Base-by-base conservation (phyloP, 2,329 filamentous ascomycete species). In the Penicillium sp. region DNA sequence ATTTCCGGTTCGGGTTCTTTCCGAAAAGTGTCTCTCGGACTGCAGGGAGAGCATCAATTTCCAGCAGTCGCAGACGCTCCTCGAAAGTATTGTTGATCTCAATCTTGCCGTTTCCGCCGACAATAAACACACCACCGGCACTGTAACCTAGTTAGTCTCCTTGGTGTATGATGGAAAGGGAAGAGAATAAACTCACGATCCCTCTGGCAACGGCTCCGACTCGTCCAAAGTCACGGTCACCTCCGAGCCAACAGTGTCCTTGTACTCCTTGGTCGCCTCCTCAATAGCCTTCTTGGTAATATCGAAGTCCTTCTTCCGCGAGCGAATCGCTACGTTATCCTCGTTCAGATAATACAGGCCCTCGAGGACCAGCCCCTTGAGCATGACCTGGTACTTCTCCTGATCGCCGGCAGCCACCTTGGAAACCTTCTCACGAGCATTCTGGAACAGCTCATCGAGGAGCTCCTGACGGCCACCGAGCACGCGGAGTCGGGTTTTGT, bases 51-150 rank as follows among this genome's bases (percentile, higher is more conserved):
- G 90, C 89, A 64, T 89, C 89, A 55, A 88, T 87, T 77, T 96
- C 88, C 62, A 97, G 85, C 58, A 97, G 82, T 69, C 84, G 84
- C 75, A 99, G 81, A 64, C 94, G 87, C 73, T 96, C 89, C 73
- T 97, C 94, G 66, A 97, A 89, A 53, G 94, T 97, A 81, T 99
- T 97, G 84, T 97, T 92, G 76, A 99, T 93, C 69, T 96, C 91
- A 73, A 99, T 97, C 83, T 93, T 97, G 73, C 94, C 94, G 62
- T 82, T 82, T 64, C 89, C 88, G 62, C 92, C 91, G 53, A 96
- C 77, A 62, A 99, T 86, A 56, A 84, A 74, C 55, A 96, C 82
- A 67, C 94, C 94, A 58, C 94, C 94, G 57, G 91, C 83, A 69
- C 94, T 97, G 57, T 44, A 35, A 17, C 16, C 12, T 35, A 50